phyloP scores from a whole-genome alignment of 805 yeast genomes.

The Starmerella apicola region DNA sequence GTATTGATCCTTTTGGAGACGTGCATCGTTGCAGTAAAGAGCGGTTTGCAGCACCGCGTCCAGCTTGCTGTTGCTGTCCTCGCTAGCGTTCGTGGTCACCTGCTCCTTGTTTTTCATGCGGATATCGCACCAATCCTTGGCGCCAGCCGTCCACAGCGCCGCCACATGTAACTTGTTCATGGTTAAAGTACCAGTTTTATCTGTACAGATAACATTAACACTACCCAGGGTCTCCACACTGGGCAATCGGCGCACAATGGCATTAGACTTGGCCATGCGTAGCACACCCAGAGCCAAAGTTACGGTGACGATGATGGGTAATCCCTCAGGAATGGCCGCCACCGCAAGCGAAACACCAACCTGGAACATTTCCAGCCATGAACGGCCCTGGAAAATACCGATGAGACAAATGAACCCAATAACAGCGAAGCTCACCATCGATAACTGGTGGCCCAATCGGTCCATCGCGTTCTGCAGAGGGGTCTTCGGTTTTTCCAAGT shows the following conservation, averaged over 20 bases:
- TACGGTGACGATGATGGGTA: conserved; percentile 95
- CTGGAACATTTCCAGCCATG: conserved; percentile 97
- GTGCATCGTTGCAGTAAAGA: conserved; percentile 28
- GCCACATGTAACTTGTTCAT: conserved; percentile 34
- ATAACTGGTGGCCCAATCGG: conserved; percentile 80
- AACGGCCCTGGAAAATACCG: conserved; percentile 83
- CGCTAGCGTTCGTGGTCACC: conserved; percentile 1
- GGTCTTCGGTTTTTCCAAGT: conserved; percentile 93
- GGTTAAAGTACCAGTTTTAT: conserved; percentile 41
- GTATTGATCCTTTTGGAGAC: conserved; percentile 40
- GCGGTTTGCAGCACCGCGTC: conserved; percentile 22
- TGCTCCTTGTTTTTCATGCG: neutral
- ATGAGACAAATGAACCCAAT: conserved; percentile 85
- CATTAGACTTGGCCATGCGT: conserved; percentile 89
- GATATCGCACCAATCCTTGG: conserved; percentile 17
- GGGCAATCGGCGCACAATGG: conserved; percentile 87
- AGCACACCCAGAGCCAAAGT: conserved; percentile 92
- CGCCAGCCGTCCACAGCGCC: conserved; percentile 14
- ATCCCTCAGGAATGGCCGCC: conserved; percentile 98
- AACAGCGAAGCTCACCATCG: conserved; percentile 68
- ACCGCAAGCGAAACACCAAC: conserved; percentile 95
- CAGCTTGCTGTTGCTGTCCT: conserved; percentile 2
- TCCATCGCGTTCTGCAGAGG: conserved; percentile 96
- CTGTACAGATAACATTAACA: conserved; percentile 42
- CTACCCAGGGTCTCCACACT: conserved; percentile 63